Evolutionary conservation across 2,329 filamentous ascomycete species (phyloP).

Genomic region (Botryotinia globosa): DNA sequence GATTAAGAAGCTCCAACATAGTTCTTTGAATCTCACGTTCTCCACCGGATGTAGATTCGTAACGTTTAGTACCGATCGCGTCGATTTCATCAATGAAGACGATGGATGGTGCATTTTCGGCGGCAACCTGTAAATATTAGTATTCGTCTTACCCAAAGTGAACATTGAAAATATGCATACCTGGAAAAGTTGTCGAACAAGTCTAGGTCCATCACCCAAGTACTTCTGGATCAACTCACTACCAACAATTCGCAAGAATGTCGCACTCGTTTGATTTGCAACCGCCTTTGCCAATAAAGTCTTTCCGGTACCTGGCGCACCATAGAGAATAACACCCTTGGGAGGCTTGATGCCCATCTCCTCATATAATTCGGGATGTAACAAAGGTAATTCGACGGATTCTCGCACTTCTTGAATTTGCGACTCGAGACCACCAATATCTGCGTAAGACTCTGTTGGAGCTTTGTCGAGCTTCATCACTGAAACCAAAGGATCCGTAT

Average conservation of each 20-base stretch:
- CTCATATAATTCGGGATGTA: constrained; percentile 96
- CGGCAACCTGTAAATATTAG: constrained; percentile 64
- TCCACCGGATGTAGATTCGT: constrained; percentile 94
- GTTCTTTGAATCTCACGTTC: constrained; percentile 97
- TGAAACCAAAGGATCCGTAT: constrained; percentile 89
- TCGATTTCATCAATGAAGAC: constrained; percentile 99
- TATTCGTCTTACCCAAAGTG: background rate
- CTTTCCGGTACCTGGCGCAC: constrained; percentile 95
- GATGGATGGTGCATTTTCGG: constrained; percentile 93
- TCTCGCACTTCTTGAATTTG: constrained; percentile 98
- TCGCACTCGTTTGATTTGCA: constrained; percentile 97
- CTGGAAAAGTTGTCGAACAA: constrained; percentile 95
- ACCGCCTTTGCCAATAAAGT: constrained; percentile 95
- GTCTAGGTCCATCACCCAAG: constrained; percentile 87
- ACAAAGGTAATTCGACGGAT: constrained; percentile 88
- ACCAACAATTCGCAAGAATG: constrained; percentile 94
- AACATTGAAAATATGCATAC: constrained; percentile 42
- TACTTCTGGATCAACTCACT: constrained; percentile 99
- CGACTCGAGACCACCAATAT: constrained; percentile 91
- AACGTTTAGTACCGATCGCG: constrained; percentile 97
- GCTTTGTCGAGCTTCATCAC: constrained; percentile 99
- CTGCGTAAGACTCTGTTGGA: constrained; percentile 95
- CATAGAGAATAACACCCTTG: constrained; percentile 98
- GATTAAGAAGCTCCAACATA: constrained; percentile 97
- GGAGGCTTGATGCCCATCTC: constrained; percentile 99